Evolutionary conservation across 768 basidiomycete genomes (phyloP).

Genomic region (Tylopilus rubrobrunneus): DNA sequence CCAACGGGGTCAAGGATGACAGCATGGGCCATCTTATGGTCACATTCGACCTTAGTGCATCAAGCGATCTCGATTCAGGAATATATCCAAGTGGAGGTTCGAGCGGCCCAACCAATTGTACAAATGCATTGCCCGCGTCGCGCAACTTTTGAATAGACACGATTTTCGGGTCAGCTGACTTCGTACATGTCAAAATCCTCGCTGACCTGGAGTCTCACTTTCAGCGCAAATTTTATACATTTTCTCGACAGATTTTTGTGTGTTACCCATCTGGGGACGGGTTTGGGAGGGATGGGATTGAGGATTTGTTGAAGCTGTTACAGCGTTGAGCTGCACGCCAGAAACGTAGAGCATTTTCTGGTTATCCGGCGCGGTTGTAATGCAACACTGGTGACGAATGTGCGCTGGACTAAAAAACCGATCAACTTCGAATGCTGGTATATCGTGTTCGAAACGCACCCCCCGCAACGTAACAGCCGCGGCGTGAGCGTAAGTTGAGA

Average conservation of each 20-base stretch:
- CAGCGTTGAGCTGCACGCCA: slow-evolving; percentile 8
- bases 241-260: slow-evolving; percentile 43
- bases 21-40: slow-evolving; percentile 27
- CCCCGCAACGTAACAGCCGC: too few species aligned
- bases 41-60: slow-evolving; percentile 48
- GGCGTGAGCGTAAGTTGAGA: too few species aligned
- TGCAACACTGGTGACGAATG: too few species aligned
- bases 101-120: slow-evolving; percentile 43
- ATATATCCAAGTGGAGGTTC: slow-evolving; percentile 47
- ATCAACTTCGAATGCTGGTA: too few species aligned
- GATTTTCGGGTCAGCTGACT: slow-evolving; percentile 41
- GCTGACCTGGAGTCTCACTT: not conserved
- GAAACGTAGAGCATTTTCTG: too few species aligned
- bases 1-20: not conserved
- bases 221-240: slow-evolving; percentile 42
- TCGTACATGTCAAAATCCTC: not conserved
- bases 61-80: slow-evolving; percentile 38
- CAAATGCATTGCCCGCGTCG: slow-evolving; percentile 34
- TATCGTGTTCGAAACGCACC: too few species aligned
- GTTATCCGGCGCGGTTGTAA: too few species aligned
- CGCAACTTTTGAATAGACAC: slow-evolving; percentile 39
- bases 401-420: too few species aligned
- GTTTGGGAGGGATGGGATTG: slow-evolving; percentile 45
- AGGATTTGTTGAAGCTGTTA: slow-evolving; percentile 39
- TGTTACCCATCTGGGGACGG: slow-evolving; percentile 45